A percentile compares a stretch with the other conserved stretches of the same genome.
phyloP scores from a whole-genome alignment of 441 rosid genomes.

The Erysimum cheiri region DNA sequence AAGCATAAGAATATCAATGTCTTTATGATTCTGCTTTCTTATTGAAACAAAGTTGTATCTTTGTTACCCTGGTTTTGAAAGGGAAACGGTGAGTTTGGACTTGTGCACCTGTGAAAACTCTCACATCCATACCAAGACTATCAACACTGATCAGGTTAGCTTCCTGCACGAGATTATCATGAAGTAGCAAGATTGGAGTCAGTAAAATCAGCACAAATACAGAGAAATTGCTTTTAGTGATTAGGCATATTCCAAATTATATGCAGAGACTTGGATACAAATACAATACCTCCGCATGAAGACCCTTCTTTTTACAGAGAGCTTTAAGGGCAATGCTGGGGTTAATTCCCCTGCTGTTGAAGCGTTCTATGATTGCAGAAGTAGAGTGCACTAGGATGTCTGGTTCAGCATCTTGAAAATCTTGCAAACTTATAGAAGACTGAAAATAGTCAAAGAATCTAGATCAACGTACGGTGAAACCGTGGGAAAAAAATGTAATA shows the following conservation, averaged over 20 bases:
- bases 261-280: slow-evolving; percentile 1
- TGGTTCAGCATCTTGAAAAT: slow-evolving; percentile 93
- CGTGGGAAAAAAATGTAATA: neutral
- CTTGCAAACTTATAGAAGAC: slow-evolving; percentile 68
- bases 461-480: slow-evolving; percentile 32
- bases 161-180: slow-evolving; percentile 48
- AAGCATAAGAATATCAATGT: neutral
- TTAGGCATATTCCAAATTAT: neutral
- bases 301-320: slow-evolving; percentile 90
- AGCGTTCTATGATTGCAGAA: slow-evolving; percentile 66
- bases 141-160: slow-evolving; percentile 84
- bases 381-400: slow-evolving; percentile 74
- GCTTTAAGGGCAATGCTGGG: slow-evolving; percentile 76
- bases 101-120: slow-evolving; percentile 76
- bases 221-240: neutral
- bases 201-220: neutral
- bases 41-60: neutral
- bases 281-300: slow-evolving; percentile 71
- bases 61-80: slow-evolving; percentile 73
- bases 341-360: slow-evolving; percentile 61
- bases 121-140: slow-evolving; percentile 92
- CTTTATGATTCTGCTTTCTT: slow-evolving; percentile 16
- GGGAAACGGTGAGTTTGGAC: slow-evolving; percentile 91
- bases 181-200: slow-evolving; percentile 24
- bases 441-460: slow-evolving; percentile 48